Base-by-base conservation (phyloP, 208 protist species). In the Porcisia deanei region DNA sequence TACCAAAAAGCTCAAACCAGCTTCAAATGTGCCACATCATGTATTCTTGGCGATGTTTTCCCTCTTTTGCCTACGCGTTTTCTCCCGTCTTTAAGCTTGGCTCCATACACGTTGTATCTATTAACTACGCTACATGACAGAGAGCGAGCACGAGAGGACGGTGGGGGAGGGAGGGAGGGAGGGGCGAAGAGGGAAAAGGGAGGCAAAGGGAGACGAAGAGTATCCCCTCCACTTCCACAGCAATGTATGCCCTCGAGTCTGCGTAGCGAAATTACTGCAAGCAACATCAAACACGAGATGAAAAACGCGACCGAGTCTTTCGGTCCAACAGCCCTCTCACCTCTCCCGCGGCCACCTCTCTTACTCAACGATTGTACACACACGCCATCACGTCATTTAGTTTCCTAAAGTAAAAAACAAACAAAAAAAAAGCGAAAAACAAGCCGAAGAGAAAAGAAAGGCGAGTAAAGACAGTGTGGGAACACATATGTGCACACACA, bases 391-490 rank as follows among this genome's bases (percentile, higher is more conserved):
- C 18, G 68, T 43, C 8, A 61, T n/a, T 54, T 65, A 25, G 43
- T 34, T 47, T 77, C 74, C 65, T 77, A 72, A 18, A 16, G 3
- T 39, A 72, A 69, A 75, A 71, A 66, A 80, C 1, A 30, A 66
- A 76, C 25, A 76, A 41, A 55, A 63, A 60, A 59, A 39, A 37
- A 9, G 25, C 16, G 20, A 39, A 57, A 71, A 39, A 52, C 8
- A 52, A 1, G 41, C 2, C 30, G 41, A 52, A 52, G 14, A 16
- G 54, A 71, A 25, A 49, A 57, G 45, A 71, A 25, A 12, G 47
- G 12, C 30, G 30, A 30, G 0, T 30, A 30, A 30, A 30, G 30
- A 30, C 0, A 30, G 30, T 30, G 30, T 30, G 30, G 66, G 30
- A 10, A 43, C 47, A 70, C 65, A 39, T 55, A 30, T 20, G 34